A percentile compares a stretch with the other conserved stretches of the same genome.
These are phyloP conservation scores for Amaranthus cruentus DNA, from an alignment of 148 eudicot species.

Conservation along the genomic window DNA sequence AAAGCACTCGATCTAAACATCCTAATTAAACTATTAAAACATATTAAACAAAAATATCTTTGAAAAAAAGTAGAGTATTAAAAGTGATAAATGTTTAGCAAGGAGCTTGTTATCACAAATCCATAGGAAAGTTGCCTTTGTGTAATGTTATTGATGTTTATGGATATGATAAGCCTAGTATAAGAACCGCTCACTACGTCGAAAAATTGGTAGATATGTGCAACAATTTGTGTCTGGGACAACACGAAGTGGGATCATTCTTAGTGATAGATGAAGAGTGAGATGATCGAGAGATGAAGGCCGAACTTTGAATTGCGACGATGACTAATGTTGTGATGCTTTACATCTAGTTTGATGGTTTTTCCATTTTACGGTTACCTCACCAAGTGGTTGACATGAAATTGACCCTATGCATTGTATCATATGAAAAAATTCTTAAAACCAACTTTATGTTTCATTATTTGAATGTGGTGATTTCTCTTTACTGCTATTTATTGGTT, in stretches of 20 bases:
- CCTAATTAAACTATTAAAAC: no score
- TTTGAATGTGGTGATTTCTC: not conserved
- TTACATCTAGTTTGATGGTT: not conserved
- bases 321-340: not conserved
- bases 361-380: not conserved
- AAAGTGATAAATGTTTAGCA: no score
- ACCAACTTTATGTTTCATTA: not conserved
- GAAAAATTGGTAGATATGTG: no score
- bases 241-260: not conserved
- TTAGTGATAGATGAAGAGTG: not conserved
- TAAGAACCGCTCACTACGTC: no score
- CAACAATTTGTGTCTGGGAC: not conserved
- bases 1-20: no score
- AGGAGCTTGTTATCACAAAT: no score
- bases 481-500: constrained; percentile 15
- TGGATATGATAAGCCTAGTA: no score
- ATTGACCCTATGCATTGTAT: no score
- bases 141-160: no score
- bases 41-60: no score
- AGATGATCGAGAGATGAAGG: not conserved
- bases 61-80: no score
- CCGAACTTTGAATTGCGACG: not conserved
- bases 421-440: not conserved
- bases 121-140: no score
- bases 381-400: not conserved